Conservation (phyloP, 164 flowering plant species). For the Umbellularia californica region DNA sequence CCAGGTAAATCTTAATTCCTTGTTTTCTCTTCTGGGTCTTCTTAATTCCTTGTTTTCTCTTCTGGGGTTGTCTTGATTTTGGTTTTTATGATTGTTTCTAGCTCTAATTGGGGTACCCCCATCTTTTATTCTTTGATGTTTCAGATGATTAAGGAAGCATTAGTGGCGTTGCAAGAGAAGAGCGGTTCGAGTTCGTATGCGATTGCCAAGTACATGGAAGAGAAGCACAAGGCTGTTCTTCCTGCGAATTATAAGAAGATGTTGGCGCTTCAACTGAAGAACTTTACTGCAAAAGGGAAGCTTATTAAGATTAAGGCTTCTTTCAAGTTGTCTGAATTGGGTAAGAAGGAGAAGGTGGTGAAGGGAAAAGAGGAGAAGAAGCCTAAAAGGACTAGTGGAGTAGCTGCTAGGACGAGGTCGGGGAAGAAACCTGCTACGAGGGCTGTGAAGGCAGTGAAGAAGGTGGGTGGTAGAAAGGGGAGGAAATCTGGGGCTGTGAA, state of each 20-base stretch:
- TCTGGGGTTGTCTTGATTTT: not conserved
- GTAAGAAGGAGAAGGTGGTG: constrained; percentile 23
- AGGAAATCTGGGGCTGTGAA: constrained; percentile 37
- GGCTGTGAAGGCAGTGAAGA: constrained; percentile 22
- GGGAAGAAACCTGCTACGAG: constrained; percentile 13
- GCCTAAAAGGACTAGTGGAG: constrained; percentile 1
- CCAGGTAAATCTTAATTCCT: constrained; percentile 13
- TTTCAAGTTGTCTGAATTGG: constrained; percentile 56
- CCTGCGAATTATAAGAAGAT: constrained; percentile 72
- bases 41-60: not conserved
- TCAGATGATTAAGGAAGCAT: constrained; percentile 82
- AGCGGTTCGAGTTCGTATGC: constrained; percentile 76
- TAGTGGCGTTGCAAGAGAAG: constrained; percentile 55
- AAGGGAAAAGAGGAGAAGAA: constrained; percentile 7
- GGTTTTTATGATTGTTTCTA: not conserved
- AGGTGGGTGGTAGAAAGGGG: constrained; percentile 32
- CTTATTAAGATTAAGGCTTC: constrained; percentile 69
- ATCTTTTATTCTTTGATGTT: not conserved
- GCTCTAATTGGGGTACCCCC: not conserved
- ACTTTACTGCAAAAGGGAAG: constrained; percentile 51
- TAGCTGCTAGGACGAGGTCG: constrained; percentile 9
- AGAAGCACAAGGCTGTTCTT: constrained; percentile 60
- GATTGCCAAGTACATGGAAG: constrained; percentile 86
- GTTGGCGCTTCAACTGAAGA: constrained; percentile 58
- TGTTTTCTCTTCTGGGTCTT: not conserved